A percentile compares a stretch with the other conserved stretches of the same genome.
Evolutionary conservation across 495 filamentous ascomycete species (phyloP).

Genomic region (Hypoxylon rickii): DNA sequence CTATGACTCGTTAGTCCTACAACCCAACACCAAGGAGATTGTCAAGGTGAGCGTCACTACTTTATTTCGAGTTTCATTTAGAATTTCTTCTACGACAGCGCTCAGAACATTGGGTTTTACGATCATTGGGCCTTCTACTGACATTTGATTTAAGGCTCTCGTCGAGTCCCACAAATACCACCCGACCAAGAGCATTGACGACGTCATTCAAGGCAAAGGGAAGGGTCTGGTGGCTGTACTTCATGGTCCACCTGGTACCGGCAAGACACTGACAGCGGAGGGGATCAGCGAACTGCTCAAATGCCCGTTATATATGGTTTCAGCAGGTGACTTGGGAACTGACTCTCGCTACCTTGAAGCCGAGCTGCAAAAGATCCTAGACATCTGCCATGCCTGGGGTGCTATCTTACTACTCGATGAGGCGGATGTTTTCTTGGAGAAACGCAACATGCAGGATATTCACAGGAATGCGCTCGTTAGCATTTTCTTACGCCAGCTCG

Average conservation of each 20-base stretch:
- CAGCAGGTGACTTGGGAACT: conserved; percentile 59
- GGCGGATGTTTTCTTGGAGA: conserved; percentile 70
- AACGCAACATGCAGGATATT: conserved; percentile 56
- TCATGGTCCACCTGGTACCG: conserved; percentile 61
- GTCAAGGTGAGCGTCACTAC: conserved; percentile 53
- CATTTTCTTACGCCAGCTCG: conserved; percentile 60
- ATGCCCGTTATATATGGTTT: conserved; percentile 59
- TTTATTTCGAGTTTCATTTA: background rate
- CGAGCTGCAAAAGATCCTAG: conserved; percentile 55
- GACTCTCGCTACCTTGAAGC: conserved; percentile 54
- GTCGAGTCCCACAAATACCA: conserved; percentile 82
- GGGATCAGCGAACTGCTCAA: conserved; percentile 57
- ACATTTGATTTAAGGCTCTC: conserved; percentile 52
- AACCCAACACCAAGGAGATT: conserved; percentile 75
- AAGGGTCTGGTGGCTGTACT: conserved; percentile 65
- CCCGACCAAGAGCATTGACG: conserved; percentile 80
- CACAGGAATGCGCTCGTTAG: conserved; percentile 60
- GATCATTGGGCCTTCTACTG: conserved; percentile 9
- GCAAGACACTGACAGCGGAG: conserved; percentile 64
- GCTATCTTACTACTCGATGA: conserved; percentile 66
- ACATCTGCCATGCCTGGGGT: conserved; percentile 57
- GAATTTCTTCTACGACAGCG: too few relatives aligned
- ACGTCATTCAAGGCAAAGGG: conserved; percentile 72
- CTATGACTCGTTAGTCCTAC: conserved; percentile 77
- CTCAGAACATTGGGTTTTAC: background rate